Percentiles rank a stretch among this genome's conserved stretches.
Conservation (phyloP, 768 basidiomycete species). For the Auricularia sp. region DNA sequence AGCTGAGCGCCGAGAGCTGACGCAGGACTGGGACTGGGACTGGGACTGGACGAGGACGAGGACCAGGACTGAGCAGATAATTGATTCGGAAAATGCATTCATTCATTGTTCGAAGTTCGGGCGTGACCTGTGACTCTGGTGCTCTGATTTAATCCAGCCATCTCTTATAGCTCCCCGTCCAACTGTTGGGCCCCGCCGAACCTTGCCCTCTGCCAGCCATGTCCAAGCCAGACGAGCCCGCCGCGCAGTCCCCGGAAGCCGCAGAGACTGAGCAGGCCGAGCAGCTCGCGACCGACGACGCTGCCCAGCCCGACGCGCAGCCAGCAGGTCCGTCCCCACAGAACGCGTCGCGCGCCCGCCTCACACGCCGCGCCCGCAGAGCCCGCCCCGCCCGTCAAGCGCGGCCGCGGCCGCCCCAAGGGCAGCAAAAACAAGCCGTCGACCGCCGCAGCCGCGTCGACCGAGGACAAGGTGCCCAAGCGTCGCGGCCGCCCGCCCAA, state of each 20-base stretch:
- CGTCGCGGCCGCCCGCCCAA: slow-evolving; percentile 71
- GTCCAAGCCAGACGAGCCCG: not conserved
- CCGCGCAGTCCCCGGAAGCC: not conserved
- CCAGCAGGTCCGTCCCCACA: not conserved
- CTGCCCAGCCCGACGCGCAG: not conserved
- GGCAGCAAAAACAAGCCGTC: slow-evolving; percentile 71
- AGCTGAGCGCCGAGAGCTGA: too few species aligned
- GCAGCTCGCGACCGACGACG: not conserved
- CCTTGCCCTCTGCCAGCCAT: not conserved
- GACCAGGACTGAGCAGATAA: too few species aligned
- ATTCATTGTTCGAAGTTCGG: not conserved
- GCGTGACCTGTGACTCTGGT: not conserved
- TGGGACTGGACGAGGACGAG: too few species aligned
- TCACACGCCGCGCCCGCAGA: not conserved
- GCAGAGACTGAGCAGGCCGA: not conserved
- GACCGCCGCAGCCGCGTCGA: slow-evolving; percentile 23
- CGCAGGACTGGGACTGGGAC: too few species aligned
- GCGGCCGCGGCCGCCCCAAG: slow-evolving; percentile 81
- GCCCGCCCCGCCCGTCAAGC: slow-evolving; percentile 37
- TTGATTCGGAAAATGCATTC: too few species aligned
- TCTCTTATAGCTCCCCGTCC: not conserved
- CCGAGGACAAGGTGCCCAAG: slow-evolving; percentile 36
- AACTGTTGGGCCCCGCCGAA: not conserved
- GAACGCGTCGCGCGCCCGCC: slow-evolving; percentile 20
- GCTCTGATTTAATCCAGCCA: not conserved